Conservation (phyloP, 768 basidiomycete genomes). For the Dendrothele bispora region DNA sequence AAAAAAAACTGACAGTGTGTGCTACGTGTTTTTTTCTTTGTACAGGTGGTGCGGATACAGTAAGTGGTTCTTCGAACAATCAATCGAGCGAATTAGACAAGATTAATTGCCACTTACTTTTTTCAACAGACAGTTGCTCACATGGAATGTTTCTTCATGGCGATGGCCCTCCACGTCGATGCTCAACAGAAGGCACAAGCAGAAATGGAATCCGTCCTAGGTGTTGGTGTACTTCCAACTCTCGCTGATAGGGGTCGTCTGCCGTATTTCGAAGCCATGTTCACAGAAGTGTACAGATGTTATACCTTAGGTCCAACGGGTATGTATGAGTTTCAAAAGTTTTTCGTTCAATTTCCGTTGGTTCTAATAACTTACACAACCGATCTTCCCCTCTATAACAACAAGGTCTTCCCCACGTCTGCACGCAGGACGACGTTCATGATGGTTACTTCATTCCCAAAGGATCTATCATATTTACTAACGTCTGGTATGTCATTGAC, state of each 20-base stretch:
- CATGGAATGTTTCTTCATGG: constrained; percentile 21
- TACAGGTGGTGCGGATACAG: constrained; percentile 16
- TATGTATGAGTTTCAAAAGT: background rate
- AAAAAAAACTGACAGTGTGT: background rate
- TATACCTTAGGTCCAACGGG: constrained; percentile 11
- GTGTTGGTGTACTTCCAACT: constrained; percentile 17
- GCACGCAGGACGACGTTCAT: constrained; percentile 13
- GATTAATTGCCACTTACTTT: background rate
- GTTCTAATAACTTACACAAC: background rate
- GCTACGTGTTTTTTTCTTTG: background rate
- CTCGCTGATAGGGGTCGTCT: constrained; percentile 17
- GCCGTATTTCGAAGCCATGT: constrained; percentile 16
- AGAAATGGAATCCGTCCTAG: constrained; percentile 27
- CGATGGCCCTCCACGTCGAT: constrained; percentile 21
- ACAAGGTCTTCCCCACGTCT: constrained; percentile 16
- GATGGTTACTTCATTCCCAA: constrained; percentile 20
- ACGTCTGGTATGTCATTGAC: no score
- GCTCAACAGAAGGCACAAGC: constrained; percentile 25
- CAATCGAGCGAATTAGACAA: no score
- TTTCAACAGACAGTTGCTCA: constrained; percentile 8
- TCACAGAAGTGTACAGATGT: constrained; percentile 8
- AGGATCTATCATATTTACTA: constrained; percentile 14
- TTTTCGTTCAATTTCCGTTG: background rate
- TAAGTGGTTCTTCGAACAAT: no score
- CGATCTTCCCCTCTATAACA: no score